These are phyloP conservation scores for Nicotiana tomentosiformis DNA, from an alignment of 257 asterid genomes.

Conservation along the genomic window DNA sequence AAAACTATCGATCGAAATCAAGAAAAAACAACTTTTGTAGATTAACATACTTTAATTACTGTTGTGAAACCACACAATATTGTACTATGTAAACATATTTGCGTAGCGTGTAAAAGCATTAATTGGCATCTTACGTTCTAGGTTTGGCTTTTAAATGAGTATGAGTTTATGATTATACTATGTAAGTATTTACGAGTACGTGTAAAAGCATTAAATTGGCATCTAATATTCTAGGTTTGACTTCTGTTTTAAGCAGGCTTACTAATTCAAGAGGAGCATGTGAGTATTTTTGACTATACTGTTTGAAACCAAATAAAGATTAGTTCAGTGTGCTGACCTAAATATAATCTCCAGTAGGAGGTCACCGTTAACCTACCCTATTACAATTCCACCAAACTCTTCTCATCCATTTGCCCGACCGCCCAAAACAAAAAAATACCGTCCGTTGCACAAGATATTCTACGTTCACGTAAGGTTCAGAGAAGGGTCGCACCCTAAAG, in stretches of 20 bases:
- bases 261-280: neutral
- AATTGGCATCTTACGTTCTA: no score
- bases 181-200: neutral
- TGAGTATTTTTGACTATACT: neutral
- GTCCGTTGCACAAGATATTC: accelerated
- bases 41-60: no score
- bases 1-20: no score
- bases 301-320: neutral
- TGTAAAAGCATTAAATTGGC: neutral
- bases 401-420: neutral
- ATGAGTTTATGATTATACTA: no score
- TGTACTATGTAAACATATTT: no score
- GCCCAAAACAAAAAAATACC: no score
- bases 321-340: neutral
- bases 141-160: no score
- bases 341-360: neutral
- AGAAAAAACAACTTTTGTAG: no score
- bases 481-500: accelerated
- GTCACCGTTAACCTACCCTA: constrained; percentile 4
- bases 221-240: neutral
- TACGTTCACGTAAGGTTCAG: no score
- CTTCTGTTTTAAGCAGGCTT: neutral
- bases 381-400: neutral
- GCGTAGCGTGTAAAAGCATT: no score
- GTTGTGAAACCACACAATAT: no score